Conservation (phyloP, 495 filamentous ascomycete species). For the Sabuloglossum arenarium region DNA sequence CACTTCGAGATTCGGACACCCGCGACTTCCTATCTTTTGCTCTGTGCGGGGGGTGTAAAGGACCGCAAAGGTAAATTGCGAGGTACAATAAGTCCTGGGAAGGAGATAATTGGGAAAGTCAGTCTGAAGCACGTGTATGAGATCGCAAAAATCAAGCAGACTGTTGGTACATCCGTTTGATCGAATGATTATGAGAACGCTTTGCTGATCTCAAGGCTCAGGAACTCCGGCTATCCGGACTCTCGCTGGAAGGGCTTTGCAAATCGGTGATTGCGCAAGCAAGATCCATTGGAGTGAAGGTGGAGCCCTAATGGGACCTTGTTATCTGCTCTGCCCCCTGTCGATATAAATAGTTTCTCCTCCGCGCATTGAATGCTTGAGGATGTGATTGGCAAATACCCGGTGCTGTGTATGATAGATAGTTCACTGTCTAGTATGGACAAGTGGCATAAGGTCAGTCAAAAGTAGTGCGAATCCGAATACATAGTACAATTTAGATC, state of each 20-base stretch:
- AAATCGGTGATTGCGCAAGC: slow-evolving; percentile 74
- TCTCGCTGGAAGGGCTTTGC: slow-evolving; percentile 62
- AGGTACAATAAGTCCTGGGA: slow-evolving; percentile 58
- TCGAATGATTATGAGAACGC: not conserved
- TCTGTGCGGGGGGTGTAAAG: slow-evolving; percentile 61
- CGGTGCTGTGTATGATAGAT: no score
- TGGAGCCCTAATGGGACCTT: slow-evolving; percentile 46
- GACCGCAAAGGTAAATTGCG: slow-evolving; percentile 56
- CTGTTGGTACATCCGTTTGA: not conserved
- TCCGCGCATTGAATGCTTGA: no score
- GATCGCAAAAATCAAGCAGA: slow-evolving; percentile 90
- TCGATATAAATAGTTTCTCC: no score
- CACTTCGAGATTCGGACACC: slow-evolving; percentile 86
- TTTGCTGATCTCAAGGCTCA: slow-evolving; percentile 7
- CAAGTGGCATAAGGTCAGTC: no score
- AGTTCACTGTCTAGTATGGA: no score
- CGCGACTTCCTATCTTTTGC: slow-evolving; percentile 68
- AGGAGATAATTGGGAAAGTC: slow-evolving; percentile 58
- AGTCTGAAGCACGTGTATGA: slow-evolving; percentile 94
- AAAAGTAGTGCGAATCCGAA: no score
- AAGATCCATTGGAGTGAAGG: slow-evolving; percentile 67
- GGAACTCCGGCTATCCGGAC: slow-evolving; percentile 60
- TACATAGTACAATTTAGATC: no score
- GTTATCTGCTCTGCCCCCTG: no score
- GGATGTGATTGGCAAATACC: no score